phyloP scores from a whole-genome alignment of 2,329 filamentous ascomycete species.

The Xylaria arbuscula region DNA sequence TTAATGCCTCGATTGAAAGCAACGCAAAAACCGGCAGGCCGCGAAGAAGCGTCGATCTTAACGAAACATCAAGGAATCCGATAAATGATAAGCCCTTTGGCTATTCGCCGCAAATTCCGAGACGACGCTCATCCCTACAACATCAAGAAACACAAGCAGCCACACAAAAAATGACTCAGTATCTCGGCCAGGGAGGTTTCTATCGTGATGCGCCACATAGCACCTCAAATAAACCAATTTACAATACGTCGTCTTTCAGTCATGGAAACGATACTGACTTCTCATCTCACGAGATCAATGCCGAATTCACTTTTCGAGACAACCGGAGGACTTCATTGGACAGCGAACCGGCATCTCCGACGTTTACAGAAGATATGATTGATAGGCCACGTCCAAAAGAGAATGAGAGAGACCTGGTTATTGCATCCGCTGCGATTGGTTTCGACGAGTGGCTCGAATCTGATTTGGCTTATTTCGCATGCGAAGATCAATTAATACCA shows the following conservation, averaged over 20 bases:
- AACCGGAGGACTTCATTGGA: background rate
- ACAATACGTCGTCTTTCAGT: background rate
- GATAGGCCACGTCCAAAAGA: background rate
- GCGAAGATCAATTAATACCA: conserved; percentile 49
- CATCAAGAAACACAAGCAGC: conserved; percentile 40
- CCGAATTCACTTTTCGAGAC: conserved; percentile 9
- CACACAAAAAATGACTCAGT: conserved; percentile 31
- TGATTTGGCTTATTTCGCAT: conserved; percentile 40
- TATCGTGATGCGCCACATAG: background rate
- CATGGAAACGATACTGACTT: background rate
- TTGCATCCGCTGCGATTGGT: conserved; percentile 38
- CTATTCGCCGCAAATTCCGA: conserved; percentile 38
- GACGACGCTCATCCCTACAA: conserved; percentile 43
- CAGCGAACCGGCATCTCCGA: background rate
- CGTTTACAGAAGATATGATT: background rate
- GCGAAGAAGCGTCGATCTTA: background rate
- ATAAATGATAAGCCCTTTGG: conserved; percentile 23
- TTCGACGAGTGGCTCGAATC: conserved; percentile 45
- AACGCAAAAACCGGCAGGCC: conserved; percentile 23
- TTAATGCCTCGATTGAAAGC: conserved; percentile 22
- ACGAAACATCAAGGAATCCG: conserved; percentile 7
- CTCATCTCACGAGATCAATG: conserved; percentile 10
- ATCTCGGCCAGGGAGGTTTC: conserved; percentile 17
- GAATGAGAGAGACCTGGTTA: conserved; percentile 1
- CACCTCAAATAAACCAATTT: background rate